A percentile compares a stretch with the other conserved stretches of the same genome.
Evolutionary conservation across 2,329 filamentous ascomycete species (phyloP).

Genomic region (Neoarthrinium moseri): DNA sequence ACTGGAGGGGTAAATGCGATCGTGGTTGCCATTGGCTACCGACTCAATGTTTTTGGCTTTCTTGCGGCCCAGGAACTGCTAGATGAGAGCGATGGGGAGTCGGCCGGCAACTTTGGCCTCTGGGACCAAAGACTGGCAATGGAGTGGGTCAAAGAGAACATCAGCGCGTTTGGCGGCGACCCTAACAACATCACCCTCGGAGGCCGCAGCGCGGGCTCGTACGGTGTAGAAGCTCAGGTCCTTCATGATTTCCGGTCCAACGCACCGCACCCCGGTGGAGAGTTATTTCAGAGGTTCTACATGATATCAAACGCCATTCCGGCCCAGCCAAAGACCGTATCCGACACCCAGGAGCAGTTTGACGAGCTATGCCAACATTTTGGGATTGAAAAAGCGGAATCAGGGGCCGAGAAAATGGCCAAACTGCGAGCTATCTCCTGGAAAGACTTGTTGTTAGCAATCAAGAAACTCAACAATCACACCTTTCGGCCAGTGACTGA

Average conservation of each 20-base stretch:
- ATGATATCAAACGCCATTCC: constrained; percentile 46
- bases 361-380: constrained; percentile 39
- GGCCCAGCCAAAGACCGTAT: constrained; percentile 38
- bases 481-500: constrained; percentile 46
- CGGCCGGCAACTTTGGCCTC: constrained; percentile 54
- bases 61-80: constrained; percentile 38
- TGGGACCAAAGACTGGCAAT: constrained; percentile 49
- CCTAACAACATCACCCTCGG: constrained; percentile 45
- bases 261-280: constrained; percentile 3
- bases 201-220: constrained; percentile 49
- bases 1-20: constrained; percentile 31
- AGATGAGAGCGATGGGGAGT: constrained; percentile 45
- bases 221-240: constrained; percentile 46
- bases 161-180: constrained; percentile 51
- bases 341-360: constrained; percentile 37
- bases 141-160: constrained; percentile 55
- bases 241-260: constrained; percentile 31
- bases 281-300: constrained; percentile 34
- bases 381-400: constrained; percentile 4
- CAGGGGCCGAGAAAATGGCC: constrained; percentile 28
- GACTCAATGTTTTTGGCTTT: constrained; percentile 60
- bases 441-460: constrained; percentile 29
- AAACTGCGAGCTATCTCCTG: constrained; percentile 29
- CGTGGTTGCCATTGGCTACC: constrained; percentile 48
- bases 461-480: constrained; percentile 39